Conservation (phyloP, 2,329 filamentous ascomycete species). For the Fusarium sublunatum region DNA sequence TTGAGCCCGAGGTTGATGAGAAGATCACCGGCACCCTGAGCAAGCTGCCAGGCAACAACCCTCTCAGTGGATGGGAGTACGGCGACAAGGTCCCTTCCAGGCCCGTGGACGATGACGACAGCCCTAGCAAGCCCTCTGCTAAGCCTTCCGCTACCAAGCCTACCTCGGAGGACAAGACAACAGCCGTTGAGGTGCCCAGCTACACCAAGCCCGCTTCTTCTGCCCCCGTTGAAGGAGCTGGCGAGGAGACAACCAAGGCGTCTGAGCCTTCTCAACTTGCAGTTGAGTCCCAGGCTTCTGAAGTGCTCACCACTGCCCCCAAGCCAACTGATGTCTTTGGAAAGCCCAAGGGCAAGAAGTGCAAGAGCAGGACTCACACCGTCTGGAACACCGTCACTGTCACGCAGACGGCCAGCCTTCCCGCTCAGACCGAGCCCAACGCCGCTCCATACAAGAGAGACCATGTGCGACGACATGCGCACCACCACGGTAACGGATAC, state of each 20-base stretch:
- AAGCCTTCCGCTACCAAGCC: conserved; percentile 26
- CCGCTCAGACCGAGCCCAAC: conserved; percentile 27
- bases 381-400: conserved; percentile 61
- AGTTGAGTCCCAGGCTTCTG: conserved; percentile 32
- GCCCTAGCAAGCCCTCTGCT: conserved; percentile 20
- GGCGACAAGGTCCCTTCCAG: conserved; percentile 47
- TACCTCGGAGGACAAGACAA: conserved; percentile 23
- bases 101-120: conserved; percentile 20
- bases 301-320: conserved; percentile 16
- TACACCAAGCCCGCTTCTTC: conserved; percentile 24
- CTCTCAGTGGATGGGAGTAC: conserved; percentile 63
- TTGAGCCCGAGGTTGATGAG: conserved; percentile 60
- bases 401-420: conserved; percentile 47
- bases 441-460: conserved; percentile 42
- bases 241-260: conserved; percentile 13
- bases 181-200: conserved; percentile 15
- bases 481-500: conserved; percentile 49
- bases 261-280: conserved; percentile 24
- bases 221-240: conserved; percentile 1
- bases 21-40: conserved; percentile 57
- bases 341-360: conserved; percentile 40
- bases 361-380: conserved; percentile 50
- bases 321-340: conserved; percentile 34
- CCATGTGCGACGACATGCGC: conserved; percentile 50
- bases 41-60: conserved; percentile 66